Percentiles rank a stretch among this genome's conserved stretches.
Evolutionary conservation across 2,329 filamentous ascomycete genomes (phyloP).

Genomic region (Ophiosphaerella narmari): DNA sequence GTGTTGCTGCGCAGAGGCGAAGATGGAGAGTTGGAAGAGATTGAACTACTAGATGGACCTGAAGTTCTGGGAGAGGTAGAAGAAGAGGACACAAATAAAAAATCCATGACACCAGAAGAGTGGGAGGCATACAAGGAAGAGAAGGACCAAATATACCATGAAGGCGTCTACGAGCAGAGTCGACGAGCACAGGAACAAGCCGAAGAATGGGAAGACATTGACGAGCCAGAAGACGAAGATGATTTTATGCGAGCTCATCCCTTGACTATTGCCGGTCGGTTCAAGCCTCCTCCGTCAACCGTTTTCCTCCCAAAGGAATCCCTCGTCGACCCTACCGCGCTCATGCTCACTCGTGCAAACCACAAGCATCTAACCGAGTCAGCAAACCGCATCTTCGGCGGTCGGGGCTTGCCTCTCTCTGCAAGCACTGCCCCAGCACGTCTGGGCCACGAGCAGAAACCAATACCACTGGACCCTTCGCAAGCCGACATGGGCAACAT

Average conservation of each 20-base stretch:
- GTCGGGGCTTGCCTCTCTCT: constrained; percentile 74
- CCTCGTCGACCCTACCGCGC: constrained; percentile 71
- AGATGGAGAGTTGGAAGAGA: constrained; percentile 65
- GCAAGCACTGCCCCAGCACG: constrained; percentile 67
- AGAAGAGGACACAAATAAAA: constrained; percentile 28
- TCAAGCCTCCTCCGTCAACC: constrained; percentile 73
- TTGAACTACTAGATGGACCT: constrained; percentile 49
- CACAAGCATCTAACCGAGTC: constrained; percentile 72
- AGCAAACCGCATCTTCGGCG: constrained; percentile 77
- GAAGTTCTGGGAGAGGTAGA: constrained; percentile 38
- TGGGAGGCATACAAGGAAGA: constrained; percentile 43
- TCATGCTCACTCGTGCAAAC: constrained; percentile 69
- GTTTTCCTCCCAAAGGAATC: constrained; percentile 72
- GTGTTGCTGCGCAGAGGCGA: constrained; percentile 60
- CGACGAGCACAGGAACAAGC: constrained; percentile 50
- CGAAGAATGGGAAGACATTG: constrained; percentile 37
- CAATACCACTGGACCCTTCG: constrained; percentile 66
- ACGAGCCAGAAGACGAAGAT: constrained; percentile 37
- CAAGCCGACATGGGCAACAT: constrained; percentile 73
- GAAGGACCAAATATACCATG: constrained; percentile 38
- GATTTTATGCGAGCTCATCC: constrained; percentile 68
- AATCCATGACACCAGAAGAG: constrained; percentile 34
- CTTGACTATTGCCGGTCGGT: constrained; percentile 74
- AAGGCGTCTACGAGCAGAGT: constrained; percentile 48
- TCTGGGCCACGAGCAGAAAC: constrained; percentile 62